Base-by-base conservation (phyloP, 768 basidiomycete species). In the Mycena galericulata region DNA sequence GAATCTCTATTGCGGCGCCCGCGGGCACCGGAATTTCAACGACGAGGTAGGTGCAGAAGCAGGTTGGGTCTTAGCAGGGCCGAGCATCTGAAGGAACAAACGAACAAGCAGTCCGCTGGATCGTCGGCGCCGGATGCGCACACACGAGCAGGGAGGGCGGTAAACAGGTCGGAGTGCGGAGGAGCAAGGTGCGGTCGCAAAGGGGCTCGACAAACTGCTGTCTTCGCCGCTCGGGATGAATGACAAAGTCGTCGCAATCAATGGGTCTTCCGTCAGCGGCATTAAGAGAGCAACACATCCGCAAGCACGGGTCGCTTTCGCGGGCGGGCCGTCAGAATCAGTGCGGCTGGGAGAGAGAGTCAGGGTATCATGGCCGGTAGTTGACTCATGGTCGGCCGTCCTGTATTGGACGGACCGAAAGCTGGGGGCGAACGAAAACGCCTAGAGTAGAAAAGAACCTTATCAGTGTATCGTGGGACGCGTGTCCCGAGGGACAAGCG, bases 1-100 rank as follows among this genome's bases (percentile, higher is more conserved):
- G 51, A 61, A 69, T 69, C 68, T 69, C 68, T 69, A 69, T 69
- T 65, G 58, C 32, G 49, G 40, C 46, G 34, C 68, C 68, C 68
- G 62, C 26, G 51, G 68, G 68, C 54, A 26, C 47, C 51, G 14
- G 57, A 65, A 69, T 69, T 69, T 65, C 68, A 69, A 69, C 68
- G 62, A 65, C 68, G 15, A 24, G 51, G 49, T 65, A 69, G 62
- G 68, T 69, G 30, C 57, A 61, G 22, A 57, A 29, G 58, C 68
- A 49, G 46, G 49, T 36, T 40, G 46, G 62, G 68, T 65, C 68
- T 69, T 65, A 7, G 34, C 68, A 63, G 45, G 59, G 45, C 58
- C 36, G 62, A 38, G 41, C 62, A 60, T 34, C 11, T 34, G 62
- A 24, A 24, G 43, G 38, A 60, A 69, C 57, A 64, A 69, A 57